Evolutionary conservation across 768 basidiomycete genomes (phyloP).

Genomic region (Rhodotorula diobovata): DNA sequence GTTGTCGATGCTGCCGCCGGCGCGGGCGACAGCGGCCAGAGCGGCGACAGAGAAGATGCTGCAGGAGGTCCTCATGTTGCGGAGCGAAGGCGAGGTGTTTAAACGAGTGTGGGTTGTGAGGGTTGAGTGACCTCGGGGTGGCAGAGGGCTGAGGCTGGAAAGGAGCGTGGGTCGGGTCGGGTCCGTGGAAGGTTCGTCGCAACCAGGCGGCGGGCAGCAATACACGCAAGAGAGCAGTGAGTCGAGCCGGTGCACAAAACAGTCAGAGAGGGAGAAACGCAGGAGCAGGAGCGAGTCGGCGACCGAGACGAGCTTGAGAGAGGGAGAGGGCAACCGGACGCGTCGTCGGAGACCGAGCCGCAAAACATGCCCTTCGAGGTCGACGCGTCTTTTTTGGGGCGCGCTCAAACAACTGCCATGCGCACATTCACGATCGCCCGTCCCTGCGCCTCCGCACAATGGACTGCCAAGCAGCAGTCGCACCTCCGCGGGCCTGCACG

Average conservation of each 20-base stretch:
- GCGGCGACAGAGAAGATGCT: constrained; percentile 8
- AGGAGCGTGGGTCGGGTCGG: background rate
- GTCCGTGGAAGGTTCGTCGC: background rate
- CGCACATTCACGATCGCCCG: too few relatives aligned
- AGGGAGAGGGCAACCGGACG: background rate
- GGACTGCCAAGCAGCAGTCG: too few relatives aligned
- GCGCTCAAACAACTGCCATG: background rate
- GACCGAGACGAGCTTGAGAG: background rate
- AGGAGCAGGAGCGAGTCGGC: background rate
- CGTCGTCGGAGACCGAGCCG: too few relatives aligned
- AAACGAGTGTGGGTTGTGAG: constrained; percentile 14
- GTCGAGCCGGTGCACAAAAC: background rate
- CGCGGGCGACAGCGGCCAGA: constrained; percentile 7
- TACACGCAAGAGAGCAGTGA: too few relatives aligned
- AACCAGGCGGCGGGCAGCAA: background rate
- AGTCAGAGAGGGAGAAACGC: background rate
- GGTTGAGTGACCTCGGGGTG: background rate
- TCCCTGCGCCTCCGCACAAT: too few relatives aligned
- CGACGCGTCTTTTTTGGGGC: too few relatives aligned
- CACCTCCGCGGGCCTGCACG: too few relatives aligned
- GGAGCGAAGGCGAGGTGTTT: background rate
- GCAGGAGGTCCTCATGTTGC: constrained; percentile 7
- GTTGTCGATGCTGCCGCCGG: constrained; percentile 34
- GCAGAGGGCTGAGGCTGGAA: background rate
- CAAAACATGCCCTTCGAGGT: too few relatives aligned